phyloP scores from a whole-genome alignment of 768 basidiomycete species.

The Antrodiella citrinella region DNA sequence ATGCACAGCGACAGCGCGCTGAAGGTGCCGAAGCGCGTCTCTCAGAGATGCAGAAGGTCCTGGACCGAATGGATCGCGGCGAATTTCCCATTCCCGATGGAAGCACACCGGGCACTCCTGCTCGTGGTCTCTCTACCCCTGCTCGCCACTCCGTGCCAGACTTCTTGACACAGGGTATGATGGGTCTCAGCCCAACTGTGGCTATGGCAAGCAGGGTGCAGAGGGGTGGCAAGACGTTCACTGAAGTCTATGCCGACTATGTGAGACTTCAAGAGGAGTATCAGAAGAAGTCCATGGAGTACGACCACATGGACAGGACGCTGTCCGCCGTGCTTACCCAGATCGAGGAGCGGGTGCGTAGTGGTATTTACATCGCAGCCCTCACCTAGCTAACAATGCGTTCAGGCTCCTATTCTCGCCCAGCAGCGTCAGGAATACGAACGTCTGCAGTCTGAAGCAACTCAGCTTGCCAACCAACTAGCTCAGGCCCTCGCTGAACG shows the following conservation, averaged over 20 bases:
- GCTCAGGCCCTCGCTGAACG: slow-evolving; percentile 68
- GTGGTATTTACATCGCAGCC: too few relatives aligned
- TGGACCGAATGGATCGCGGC: slow-evolving; percentile 64
- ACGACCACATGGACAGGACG: slow-evolving; percentile 76
- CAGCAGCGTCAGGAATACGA: slow-evolving; percentile 90
- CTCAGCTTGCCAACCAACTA: slow-evolving; percentile 75
- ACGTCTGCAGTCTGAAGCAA: slow-evolving; percentile 69
- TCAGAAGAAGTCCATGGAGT: slow-evolving; percentile 71
- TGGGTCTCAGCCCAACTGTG: slow-evolving; percentile 80
- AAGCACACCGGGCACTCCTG: slow-evolving; percentile 19
- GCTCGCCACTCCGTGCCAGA: slow-evolving; percentile 35
- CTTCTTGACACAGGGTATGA: slow-evolving; percentile 42
- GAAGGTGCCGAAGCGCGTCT: slow-evolving; percentile 66
- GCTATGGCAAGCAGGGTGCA: slow-evolving; percentile 78
- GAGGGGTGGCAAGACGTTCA: slow-evolving; percentile 82
- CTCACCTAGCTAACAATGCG: background rate
- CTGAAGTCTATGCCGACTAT: slow-evolving; percentile 89
- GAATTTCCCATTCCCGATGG: slow-evolving; percentile 53
- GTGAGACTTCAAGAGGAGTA: slow-evolving; percentile 80
- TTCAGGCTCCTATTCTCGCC: slow-evolving; percentile 79
- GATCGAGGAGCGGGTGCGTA: slow-evolving; percentile 84
- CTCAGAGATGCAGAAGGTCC: slow-evolving; percentile 64
- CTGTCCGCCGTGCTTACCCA: slow-evolving; percentile 76
- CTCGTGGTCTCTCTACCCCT: slow-evolving; percentile 35
- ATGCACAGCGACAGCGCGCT: slow-evolving; percentile 59